phyloP scores from a whole-genome alignment of 2,329 filamentous ascomycete species.

The Apiospora hydei region DNA sequence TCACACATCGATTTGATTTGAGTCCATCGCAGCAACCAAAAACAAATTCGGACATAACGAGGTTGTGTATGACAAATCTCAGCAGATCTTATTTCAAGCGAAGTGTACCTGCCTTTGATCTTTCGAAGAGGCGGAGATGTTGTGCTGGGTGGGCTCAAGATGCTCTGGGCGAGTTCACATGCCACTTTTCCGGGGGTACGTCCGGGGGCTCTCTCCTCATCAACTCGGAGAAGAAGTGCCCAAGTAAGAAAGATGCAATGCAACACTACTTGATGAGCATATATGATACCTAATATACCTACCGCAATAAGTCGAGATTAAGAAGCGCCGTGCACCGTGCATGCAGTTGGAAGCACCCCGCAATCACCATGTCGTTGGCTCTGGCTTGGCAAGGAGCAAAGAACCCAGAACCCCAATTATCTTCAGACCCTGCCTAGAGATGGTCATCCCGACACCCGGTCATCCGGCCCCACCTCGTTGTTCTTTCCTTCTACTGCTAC shows the following conservation, averaged over 20 bases:
- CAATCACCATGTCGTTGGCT: not conserved
- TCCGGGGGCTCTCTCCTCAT: too few species aligned
- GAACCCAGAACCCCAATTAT: conserved; percentile 4
- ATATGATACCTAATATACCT: not conserved
- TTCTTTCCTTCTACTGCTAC: not conserved
- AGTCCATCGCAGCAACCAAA: not conserved
- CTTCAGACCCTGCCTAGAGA: not conserved
- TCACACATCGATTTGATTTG: not conserved
- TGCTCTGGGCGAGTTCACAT: not conserved
- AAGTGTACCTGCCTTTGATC: not conserved
- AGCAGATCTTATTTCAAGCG: not conserved
- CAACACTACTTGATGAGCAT: not conserved
- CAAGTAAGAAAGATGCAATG: not conserved
- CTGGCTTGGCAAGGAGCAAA: not conserved
- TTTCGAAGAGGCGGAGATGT: not conserved
- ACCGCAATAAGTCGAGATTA: not conserved
- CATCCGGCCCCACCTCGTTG: conserved; percentile 5
- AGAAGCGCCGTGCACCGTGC: not conserved
- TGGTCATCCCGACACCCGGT: conserved; percentile 12
- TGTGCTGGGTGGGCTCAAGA: not conserved
- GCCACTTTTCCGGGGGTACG: not conserved
- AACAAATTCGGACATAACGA: not conserved
- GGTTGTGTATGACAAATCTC: not conserved
- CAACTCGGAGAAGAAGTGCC: not conserved
- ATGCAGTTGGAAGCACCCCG: conserved; percentile 12